Evolutionary conservation across 2,329 filamentous ascomycete species (phyloP), one percentile per base, ranked within the genome.

Genomic region (Aspergillus bombycis): DNA sequence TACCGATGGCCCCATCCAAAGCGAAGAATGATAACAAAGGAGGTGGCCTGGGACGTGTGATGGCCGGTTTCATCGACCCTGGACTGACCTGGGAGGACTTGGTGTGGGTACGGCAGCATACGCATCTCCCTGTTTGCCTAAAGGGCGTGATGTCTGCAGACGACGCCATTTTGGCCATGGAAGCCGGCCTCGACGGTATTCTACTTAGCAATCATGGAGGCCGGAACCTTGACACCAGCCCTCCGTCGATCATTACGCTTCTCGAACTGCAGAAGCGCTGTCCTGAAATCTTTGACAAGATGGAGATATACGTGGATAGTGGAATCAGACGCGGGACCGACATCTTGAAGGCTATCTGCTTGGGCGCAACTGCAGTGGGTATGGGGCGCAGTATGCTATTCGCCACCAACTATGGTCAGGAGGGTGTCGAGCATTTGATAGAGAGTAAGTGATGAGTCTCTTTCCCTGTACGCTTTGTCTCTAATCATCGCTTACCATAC

Each of bases 131-230:
- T 0, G 78, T 88, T n/a, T 82, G 86, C 58, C 65, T 87, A 32
- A 88, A 88, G 71, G 85, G 85, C 0, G 80, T 88, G 3, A 85
- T 86, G 77, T 82, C 78, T 23, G 84, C 84, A 0, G 83, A 84
- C 32, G 85, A 88, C 69, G 85, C 86, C 0, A 79, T 78, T 16
- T 69, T 79, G 43, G 85, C 86, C 0, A 79, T 83, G 60, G 73
- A 82, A 52, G 74, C 79, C 60, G 84, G 84, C 0, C 77, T 84
- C 55, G 81, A 86, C 62, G 85, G 85, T 1, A 84, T 88, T 54
- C 72, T 86, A 62, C 67, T 88, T 38, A 85, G 82, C 64, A 88
- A 88, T 64, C 86, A 88, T 61, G 86, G 86, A 21, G 86, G 86
- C 3, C 77, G 86, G 32, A 84, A 84, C 1, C 76, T 86, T 1